phyloP scores from a whole-genome alignment of 345 rosid genomes.

The Cardamine resedifolia region DNA sequence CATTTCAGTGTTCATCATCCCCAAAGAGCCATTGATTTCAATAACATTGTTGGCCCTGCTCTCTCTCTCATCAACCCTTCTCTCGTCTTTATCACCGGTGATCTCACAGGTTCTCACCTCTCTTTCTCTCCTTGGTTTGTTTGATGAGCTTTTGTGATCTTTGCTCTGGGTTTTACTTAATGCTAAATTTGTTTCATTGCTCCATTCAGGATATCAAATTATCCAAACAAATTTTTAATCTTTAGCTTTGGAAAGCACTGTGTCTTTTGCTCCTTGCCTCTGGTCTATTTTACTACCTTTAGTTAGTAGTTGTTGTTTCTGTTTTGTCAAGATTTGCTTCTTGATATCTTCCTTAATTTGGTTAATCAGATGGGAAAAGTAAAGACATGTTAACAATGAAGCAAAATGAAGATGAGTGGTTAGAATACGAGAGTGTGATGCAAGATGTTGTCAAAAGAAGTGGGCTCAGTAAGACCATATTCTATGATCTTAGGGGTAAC shows the following conservation, averaged over 20 bases:
- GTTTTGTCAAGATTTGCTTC: slow-evolving; percentile 2
- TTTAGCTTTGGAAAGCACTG: slow-evolving; percentile 19
- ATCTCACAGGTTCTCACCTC: slow-evolving; percentile 72
- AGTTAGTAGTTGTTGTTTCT: neutral
- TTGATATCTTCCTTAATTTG: slow-evolving; percentile 22
- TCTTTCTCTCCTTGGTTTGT: neutral
- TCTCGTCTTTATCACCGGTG: slow-evolving; percentile 88
- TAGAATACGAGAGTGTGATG: slow-evolving; percentile 72
- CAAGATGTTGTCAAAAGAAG: slow-evolving; percentile 63
- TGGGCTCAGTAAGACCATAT: slow-evolving; percentile 64
- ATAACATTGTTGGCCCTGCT: slow-evolving; percentile 53
- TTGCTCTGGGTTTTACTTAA: neutral
- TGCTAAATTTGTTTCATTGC: too few species aligned
- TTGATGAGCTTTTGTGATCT: neutral
- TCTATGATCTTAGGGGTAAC: slow-evolving; percentile 94
- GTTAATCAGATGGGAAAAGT: slow-evolving; percentile 82
- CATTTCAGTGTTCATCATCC: slow-evolving; percentile 96
- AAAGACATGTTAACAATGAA: slow-evolving; percentile 76
- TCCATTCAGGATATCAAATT: neutral
- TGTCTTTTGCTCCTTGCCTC: neutral
- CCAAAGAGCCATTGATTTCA: slow-evolving; percentile 75
- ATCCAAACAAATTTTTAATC: neutral
- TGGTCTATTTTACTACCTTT: neutral
- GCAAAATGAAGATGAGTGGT: slow-evolving; percentile 84
- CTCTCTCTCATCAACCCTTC: slow-evolving; percentile 80